A percentile compares a stretch with the other conserved stretches of the same genome.
Evolutionary conservation across 768 basidiomycete genomes (phyloP).

Genomic region (Russula brevipes): DNA sequence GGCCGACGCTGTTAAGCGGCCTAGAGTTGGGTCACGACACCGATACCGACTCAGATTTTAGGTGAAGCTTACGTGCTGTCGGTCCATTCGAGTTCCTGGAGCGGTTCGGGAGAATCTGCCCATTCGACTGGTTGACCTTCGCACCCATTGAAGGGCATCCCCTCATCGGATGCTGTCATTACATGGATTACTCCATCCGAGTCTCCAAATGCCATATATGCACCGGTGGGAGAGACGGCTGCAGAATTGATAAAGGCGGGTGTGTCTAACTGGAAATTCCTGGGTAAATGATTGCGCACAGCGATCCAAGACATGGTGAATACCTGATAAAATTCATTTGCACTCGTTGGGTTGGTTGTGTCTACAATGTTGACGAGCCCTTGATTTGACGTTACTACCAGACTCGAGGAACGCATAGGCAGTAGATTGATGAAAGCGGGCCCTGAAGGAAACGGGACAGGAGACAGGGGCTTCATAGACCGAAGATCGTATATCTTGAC

Average conservation of each 20-base stretch:
- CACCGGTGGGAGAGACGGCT: conserved; percentile 78
- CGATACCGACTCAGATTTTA: not conserved
- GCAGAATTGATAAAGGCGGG: conserved; percentile 72
- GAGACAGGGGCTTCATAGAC: conserved; percentile 73
- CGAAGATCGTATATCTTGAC: conserved; percentile 92
- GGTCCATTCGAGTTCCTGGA: conserved; percentile 75
- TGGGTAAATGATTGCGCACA: not conserved
- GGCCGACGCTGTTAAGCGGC: conserved; percentile 82
- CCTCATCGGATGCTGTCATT: conserved; percentile 65
- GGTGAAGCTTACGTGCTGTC: conserved; percentile 60
- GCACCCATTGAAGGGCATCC: conserved; percentile 79
- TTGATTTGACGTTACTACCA: conserved; percentile 72
- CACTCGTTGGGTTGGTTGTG: conserved; percentile 59
- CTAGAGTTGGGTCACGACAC: conserved; percentile 36
- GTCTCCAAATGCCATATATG: conserved; percentile 92
- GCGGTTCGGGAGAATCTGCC: conserved; percentile 66
- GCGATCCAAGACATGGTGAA: not conserved
- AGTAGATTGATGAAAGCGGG: conserved; percentile 82
- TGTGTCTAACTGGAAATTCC: conserved; percentile 52
- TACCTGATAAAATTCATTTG: conserved; percentile 79
- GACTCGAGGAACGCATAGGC: conserved; percentile 66
- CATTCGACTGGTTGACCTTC: conserved; percentile 83
- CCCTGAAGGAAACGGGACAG: conserved; percentile 80
- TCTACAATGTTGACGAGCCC: conserved; percentile 87
- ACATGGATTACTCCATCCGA: conserved; percentile 80